Base-by-base conservation (phyloP, 768 basidiomycete genomes). In the Mycena rebaudengoi region DNA sequence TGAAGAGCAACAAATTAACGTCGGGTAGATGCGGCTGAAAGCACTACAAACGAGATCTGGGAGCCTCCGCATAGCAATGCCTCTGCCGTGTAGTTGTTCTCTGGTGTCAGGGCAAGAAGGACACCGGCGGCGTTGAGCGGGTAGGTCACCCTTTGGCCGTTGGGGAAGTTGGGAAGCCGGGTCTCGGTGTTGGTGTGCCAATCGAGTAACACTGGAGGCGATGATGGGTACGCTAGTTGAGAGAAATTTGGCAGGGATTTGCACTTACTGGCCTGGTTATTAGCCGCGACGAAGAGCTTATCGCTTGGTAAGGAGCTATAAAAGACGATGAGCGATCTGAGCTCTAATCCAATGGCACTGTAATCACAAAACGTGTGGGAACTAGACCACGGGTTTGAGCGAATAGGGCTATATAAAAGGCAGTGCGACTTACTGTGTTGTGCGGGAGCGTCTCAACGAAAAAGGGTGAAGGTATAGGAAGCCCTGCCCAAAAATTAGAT, bases 51-150 rank as follows among this genome's bases (percentile, higher is more conserved):
- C 62, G 66, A 58, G 20, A 71, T 69, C 7, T 66, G 65, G 13
- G 74, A 69, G 13, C 76, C 76, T 37, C 76, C 76, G 53, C 76
- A 76, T 41, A 76, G 63, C 7, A 76, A 35, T 7, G 75, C 52
- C 23, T 70, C 72, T 2, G 75, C 68, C 13, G 73, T 74, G 45
- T 72, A 77, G 20, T 66, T 63, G 59, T 75, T 75, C 21, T 71
- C 69, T 5, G 73, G 70, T 18, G 73, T 68, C 8, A 77, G 52
- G 5, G 76, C 74, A 12, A 76, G 63, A 16, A 77, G 64, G 20
- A 72, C 68, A 6, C 57, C 69, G 6, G 70, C 62, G 5, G 68
- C 75, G 13, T 65, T 62, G 10, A 54, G 29, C 7, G 64, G 67
- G 35, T 65, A 68, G 5, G 71, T 70, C 32, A 73, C 64, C 16